Evolutionary conservation across 2,329 filamentous ascomycete species (phyloP), one percentile per base, ranked within the genome.

Genomic region (Gaeumannomyces sp.): DNA sequence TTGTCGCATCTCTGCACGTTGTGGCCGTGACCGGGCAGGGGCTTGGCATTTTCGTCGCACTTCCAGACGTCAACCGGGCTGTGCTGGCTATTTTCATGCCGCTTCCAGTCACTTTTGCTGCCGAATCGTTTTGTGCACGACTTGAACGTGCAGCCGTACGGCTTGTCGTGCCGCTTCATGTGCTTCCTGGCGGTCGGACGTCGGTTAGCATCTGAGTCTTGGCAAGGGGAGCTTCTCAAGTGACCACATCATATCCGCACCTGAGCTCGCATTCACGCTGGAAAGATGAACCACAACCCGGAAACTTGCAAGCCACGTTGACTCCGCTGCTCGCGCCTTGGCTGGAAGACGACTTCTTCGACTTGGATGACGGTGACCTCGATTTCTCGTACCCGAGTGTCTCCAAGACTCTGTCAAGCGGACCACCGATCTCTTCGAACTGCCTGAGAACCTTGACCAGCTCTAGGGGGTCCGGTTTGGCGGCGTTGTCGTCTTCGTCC

Each of bases 71-170:
- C 89, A 7, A 84, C 75, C 66, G 89, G 85, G 67, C 85, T 86
- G 73, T 97, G 93, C 71, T 94, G 90, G 22, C 85, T 87, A 68
- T 87, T 89, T 72, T 97, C 94, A 71, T 97, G 93, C 1, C 93
- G 86, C 73, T 96, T 96, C 93, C 87, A 97, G 75, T 97, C 93
- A 66, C 92, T 93, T 73, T 97, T 96, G 75, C 90, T 93, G n/a
- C 93, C 93, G 69, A 97, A 97, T 0, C 73, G 80, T 72, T 92
- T 93, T 61, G 77, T 75, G 71, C 93, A 97, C 35, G 78, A 76
- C 11, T 80, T 76, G 68, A 88, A 90, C 0, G 92, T 96, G 75
- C 93, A 97, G 16, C 87, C 88, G 68, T 94, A 97, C 0, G 92
- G 93, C 68, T 87, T 88, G 10, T 85, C 82, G 73, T 97, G 93